A percentile compares a stretch with the other conserved stretches of the same genome.
Evolutionary conservation across 2,329 filamentous ascomycete genomes (phyloP).

Genomic region (Curvularia lunata): DNA sequence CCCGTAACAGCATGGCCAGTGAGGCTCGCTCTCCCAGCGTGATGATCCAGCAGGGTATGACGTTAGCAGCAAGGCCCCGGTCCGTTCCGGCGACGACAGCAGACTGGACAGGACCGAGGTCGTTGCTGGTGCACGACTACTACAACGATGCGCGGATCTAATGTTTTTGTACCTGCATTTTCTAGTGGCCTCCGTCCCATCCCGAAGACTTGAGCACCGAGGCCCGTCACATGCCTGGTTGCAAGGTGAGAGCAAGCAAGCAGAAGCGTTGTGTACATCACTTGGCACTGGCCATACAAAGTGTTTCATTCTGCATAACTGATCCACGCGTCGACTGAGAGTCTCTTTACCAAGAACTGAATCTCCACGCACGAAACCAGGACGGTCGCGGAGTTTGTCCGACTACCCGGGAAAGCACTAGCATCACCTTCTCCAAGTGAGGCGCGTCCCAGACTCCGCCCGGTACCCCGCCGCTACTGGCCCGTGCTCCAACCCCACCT

Average conservation of each 20-base stretch:
- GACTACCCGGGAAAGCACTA: constrained; percentile 9
- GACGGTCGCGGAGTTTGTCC: constrained; percentile 5
- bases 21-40: neutral
- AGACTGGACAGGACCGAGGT: constrained; percentile 7
- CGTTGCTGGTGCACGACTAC: constrained; percentile 3
- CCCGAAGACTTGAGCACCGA: constrained; percentile 12
- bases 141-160: constrained; percentile 4
- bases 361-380: constrained; percentile 6
- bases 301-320: neutral
- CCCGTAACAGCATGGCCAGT: neutral
- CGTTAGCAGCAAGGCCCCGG: constrained; percentile 7
- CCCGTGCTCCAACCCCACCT: constrained; percentile 35
- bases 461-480: constrained; percentile 37
- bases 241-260: neutral
- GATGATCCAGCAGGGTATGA: neutral
- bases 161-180: constrained; percentile 16
- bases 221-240: neutral
- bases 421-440: constrained; percentile 7
- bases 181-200: constrained; percentile 8
- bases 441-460: constrained; percentile 23
- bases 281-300: neutral
- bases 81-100: constrained; percentile 11
- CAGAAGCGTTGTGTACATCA: neutral
- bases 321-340: neutral
- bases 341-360: neutral